phyloP scores from a whole-genome alignment of 2,329 filamentous ascomycete species.

The Sporothrix brasiliensis region DNA sequence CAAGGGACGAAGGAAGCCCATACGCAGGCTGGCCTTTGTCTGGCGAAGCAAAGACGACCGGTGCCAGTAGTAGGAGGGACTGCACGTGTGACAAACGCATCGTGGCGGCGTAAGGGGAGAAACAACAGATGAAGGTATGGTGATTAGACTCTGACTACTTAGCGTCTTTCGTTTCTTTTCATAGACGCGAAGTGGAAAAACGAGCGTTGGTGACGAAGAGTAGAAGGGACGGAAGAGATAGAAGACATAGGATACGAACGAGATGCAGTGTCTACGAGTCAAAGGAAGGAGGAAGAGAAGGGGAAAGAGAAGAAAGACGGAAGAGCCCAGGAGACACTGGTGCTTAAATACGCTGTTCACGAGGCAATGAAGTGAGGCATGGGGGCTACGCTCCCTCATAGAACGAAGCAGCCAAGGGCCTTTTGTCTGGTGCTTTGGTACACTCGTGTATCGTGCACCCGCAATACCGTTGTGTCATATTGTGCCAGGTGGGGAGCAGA shows the following conservation, averaged over 20 bases:
- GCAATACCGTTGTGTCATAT: conserved; percentile 1
- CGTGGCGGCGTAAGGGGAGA: not conserved
- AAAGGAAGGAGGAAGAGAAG: not conserved
- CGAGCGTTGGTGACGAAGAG: not conserved
- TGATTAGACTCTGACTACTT: not conserved
- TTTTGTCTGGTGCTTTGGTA: not conserved
- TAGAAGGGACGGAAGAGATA: not conserved
- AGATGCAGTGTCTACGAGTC: not conserved
- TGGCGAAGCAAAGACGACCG: conserved; percentile 8
- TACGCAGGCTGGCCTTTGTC: conserved; percentile 3
- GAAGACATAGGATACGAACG: no score
- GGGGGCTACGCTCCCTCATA: no score
- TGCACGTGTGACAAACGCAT: conserved; percentile 7
- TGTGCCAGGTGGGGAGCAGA: conserved; percentile 8
- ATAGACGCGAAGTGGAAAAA: not conserved
- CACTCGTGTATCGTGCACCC: not conserved
- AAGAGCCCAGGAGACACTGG: not conserved
- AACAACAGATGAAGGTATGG: not conserved
- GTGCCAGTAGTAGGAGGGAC: not conserved
- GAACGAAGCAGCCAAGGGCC: not conserved
- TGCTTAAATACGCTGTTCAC: conserved; percentile 7
- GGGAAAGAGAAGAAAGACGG: not conserved
- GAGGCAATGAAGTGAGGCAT: not conserved
- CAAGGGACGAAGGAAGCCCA: not conserved
- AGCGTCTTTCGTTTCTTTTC: not conserved